These are phyloP conservation scores for Sporothrix variecibatus DNA, from an alignment of 2,329 filamentous ascomycete species.

Conservation along the genomic window DNA sequence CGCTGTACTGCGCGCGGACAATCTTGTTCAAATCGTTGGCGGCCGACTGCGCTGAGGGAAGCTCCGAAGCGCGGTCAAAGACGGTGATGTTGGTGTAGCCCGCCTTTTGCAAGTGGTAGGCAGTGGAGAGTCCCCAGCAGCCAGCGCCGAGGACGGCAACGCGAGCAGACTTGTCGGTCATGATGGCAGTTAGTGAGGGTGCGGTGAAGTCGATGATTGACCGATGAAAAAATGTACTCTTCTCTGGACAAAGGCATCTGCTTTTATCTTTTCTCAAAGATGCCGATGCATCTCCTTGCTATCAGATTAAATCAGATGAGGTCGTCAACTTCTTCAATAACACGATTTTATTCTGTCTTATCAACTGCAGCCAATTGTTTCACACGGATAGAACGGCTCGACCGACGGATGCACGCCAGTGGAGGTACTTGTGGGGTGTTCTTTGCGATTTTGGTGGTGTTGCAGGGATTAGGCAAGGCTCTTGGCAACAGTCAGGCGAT, in stretches of 20 bases:
- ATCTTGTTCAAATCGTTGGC: constrained; percentile 65
- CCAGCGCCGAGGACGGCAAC: constrained; percentile 1
- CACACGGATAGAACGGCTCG: not conserved
- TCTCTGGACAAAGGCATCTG: too few relatives aligned
- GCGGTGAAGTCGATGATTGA: not conserved
- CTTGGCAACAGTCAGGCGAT: not conserved
- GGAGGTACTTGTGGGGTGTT: too few relatives aligned
- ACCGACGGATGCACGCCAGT: not conserved
- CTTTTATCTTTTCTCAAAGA: not conserved
- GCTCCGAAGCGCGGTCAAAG: not conserved
- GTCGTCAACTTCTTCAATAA: not conserved
- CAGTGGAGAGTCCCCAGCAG: constrained; percentile 13
- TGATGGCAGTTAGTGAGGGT: not conserved
- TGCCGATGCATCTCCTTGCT: not conserved
- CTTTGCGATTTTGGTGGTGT: too few relatives aligned
- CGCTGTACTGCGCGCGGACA: constrained; percentile 59
- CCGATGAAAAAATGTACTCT: too few relatives aligned
- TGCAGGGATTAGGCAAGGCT: too few relatives aligned
- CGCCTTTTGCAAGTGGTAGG: constrained; percentile 9
- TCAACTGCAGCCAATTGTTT: not conserved
- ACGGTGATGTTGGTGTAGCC: constrained; percentile 23
- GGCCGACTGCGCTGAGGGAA: constrained; percentile 42
- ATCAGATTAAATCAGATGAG: not conserved
- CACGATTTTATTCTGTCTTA: not conserved
- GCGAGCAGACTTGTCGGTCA: not conserved